phyloP scores from a whole-genome alignment of 164 flowering plant genomes.

The Akebia trifoliata region DNA sequence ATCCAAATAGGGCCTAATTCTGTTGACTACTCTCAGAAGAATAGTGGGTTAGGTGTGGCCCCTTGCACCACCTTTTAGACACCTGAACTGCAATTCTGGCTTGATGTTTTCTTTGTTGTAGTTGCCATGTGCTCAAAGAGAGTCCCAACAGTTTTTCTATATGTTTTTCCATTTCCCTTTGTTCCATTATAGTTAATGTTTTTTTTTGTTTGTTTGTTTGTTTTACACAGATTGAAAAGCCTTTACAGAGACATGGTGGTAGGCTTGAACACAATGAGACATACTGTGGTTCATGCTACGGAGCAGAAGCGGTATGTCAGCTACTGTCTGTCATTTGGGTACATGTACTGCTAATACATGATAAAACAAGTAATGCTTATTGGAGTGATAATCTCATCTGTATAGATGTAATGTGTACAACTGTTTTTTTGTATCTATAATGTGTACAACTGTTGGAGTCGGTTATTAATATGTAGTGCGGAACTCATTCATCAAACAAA shows the following conservation, averaged over 20 bases:
- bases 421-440: too few species aligned
- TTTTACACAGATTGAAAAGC: slow-evolving; percentile 66
- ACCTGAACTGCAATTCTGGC: slow-evolving; percentile 2
- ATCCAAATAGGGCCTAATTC: not conserved
- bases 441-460: too few species aligned
- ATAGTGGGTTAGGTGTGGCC: not conserved
- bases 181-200: not conserved
- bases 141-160: not conserved
- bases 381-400: not conserved
- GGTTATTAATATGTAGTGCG: too few species aligned
- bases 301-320: slow-evolving; percentile 74
- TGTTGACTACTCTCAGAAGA: not conserved
- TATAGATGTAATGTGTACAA: not conserved
- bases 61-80: not conserved
- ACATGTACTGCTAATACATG: not conserved
- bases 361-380: not conserved
- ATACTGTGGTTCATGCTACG: slow-evolving; percentile 91
- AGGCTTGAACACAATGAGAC: slow-evolving; percentile 93
- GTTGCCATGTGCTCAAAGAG: not conserved
- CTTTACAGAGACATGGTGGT: slow-evolving; percentile 90
- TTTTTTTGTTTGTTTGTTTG: not conserved
- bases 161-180: not conserved
- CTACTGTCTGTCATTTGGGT: slow-evolving; percentile 3
- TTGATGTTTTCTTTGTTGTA: not conserved
- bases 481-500: too few species aligned